A percentile compares a stretch with the other conserved stretches of the same genome.
These are phyloP conservation scores for Dendryphion nanum DNA, from an alignment of 2,329 filamentous ascomycete genomes.

Conservation along the genomic window DNA sequence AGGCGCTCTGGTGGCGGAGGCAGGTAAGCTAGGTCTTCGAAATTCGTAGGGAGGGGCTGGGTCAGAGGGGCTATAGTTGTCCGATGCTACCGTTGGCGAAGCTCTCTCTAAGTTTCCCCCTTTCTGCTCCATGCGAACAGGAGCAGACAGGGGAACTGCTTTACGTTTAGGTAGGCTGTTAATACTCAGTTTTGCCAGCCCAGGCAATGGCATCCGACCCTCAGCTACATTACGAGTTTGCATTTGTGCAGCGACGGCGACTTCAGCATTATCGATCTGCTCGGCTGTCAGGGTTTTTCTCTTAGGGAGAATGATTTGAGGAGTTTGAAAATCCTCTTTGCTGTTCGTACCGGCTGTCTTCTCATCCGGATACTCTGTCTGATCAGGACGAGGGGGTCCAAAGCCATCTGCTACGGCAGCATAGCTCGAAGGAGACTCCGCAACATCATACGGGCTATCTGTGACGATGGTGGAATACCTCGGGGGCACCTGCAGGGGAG, in stretches of 20 bases:
- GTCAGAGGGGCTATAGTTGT: too few species aligned
- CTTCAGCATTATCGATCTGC: slow-evolving; percentile 41
- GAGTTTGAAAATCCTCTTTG: slow-evolving; percentile 24
- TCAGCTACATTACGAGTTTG: slow-evolving; percentile 8
- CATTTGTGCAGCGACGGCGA: slow-evolving; percentile 15
- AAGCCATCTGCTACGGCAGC: slow-evolving; percentile 42
- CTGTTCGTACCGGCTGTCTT: slow-evolving; percentile 39
- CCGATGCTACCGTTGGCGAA: too few species aligned
- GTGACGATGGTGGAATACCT: slow-evolving; percentile 46
- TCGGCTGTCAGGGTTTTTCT: slow-evolving; percentile 45
- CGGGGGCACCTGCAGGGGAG: slow-evolving; percentile 41
- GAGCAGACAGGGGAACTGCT: slow-evolving; percentile 13
- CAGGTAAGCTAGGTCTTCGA: slow-evolving; percentile 31
- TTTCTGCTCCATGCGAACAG: too few species aligned
- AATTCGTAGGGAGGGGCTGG: slow-evolving; percentile 18
- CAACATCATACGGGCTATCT: slow-evolving; percentile 33
- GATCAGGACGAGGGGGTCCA: slow-evolving; percentile 22
- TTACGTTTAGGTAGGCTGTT: slow-evolving; percentile 17
- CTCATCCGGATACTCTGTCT: slow-evolving; percentile 27
- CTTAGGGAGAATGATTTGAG: slow-evolving; percentile 42
- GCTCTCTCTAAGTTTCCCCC: too few species aligned
- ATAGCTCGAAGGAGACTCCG: slow-evolving; percentile 41
- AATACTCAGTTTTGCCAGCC: slow-evolving; percentile 15
- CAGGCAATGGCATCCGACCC: slow-evolving; percentile 16
- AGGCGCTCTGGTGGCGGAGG: slow-evolving; percentile 26